These are phyloP conservation scores for Cadophora sp. DNA, from an alignment of 2,329 filamentous ascomycete genomes.

Conservation along the genomic window DNA sequence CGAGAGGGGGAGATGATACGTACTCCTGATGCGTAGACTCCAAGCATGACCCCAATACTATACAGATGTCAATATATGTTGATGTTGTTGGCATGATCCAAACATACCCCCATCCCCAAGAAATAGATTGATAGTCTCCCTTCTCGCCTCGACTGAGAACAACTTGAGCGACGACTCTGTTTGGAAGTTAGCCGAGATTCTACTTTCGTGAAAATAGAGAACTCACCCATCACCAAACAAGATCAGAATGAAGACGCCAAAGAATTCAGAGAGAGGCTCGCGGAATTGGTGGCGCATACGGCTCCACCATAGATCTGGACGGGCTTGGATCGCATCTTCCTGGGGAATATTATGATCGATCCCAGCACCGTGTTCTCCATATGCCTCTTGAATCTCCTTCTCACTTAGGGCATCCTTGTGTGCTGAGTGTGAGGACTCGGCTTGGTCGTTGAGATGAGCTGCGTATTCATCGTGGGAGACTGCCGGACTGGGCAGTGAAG, in stretches of 20 bases:
- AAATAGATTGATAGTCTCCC: slow-evolving; percentile 41
- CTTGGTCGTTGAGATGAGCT: slow-evolving; percentile 16
- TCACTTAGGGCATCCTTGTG: slow-evolving; percentile 15
- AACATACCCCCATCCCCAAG: slow-evolving; percentile 43
- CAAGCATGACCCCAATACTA: slow-evolving; percentile 73
- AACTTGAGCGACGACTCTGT: slow-evolving; percentile 67
- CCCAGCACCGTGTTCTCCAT: slow-evolving; percentile 44
- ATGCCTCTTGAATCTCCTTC: slow-evolving; percentile 19
- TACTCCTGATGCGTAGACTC: slow-evolving; percentile 68
- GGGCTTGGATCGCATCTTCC: slow-evolving; percentile 36
- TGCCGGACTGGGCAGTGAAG: slow-evolving; percentile 15
- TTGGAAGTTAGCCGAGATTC: slow-evolving; percentile 17
- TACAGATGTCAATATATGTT: slow-evolving; percentile 19
- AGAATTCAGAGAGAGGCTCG: slow-evolving; percentile 66
- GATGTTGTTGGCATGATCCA: not conserved
- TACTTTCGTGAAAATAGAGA: not conserved
- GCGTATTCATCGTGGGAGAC: slow-evolving; percentile 30
- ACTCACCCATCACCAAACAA: slow-evolving; percentile 70
- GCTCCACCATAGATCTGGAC: slow-evolving; percentile 38
- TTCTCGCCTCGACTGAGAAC: slow-evolving; percentile 50
- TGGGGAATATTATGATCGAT: slow-evolving; percentile 45
- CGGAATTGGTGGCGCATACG: slow-evolving; percentile 31
- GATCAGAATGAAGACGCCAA: slow-evolving; percentile 71
- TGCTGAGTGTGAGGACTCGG: slow-evolving; percentile 14
- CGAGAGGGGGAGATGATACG: slow-evolving; percentile 43